Percentiles rank a stretch among this genome's conserved stretches.
Conservation (phyloP, 2,329 filamentous ascomycete genomes). For the Ceratocystis harringtonii region DNA sequence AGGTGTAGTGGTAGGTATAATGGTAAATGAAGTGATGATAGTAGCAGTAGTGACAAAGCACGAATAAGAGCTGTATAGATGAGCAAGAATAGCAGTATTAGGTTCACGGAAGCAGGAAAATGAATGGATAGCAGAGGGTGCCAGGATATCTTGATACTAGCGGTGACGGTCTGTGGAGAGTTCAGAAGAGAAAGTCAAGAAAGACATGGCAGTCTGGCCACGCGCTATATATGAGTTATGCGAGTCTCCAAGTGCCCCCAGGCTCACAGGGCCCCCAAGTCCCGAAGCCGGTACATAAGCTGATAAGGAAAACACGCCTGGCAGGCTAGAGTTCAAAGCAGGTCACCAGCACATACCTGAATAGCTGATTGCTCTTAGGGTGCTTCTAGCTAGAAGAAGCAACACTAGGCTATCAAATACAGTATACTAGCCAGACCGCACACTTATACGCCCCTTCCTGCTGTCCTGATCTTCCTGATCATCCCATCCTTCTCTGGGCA, state of each 20-base stretch:
- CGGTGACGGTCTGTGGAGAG: not conserved
- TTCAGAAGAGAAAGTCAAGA: not conserved
- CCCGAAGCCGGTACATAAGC: not conserved
- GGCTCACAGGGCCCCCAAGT: not conserved
- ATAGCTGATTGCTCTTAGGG: not conserved
- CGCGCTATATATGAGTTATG: not conserved
- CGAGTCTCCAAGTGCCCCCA: not conserved
- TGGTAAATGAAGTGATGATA: not conserved
- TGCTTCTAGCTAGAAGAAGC: not conserved
- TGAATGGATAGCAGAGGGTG: too few relatives aligned
- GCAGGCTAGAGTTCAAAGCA: not conserved
- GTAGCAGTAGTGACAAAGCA: not conserved
- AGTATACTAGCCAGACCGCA: not conserved
- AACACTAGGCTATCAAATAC: too few relatives aligned
- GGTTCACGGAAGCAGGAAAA: too few relatives aligned
- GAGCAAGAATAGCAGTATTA: too few relatives aligned
- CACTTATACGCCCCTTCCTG: not conserved
- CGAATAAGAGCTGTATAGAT: too few relatives aligned
- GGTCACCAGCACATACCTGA: not conserved
- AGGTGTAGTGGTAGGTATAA: constrained; percentile 10
- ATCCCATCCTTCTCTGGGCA: not conserved
- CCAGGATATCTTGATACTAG: too few relatives aligned
- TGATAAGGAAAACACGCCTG: not conserved
- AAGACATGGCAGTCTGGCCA: not conserved
- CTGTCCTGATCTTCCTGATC: not conserved